Percentiles rank a stretch among this genome's conserved stretches.
Conservation (phyloP, 1,139 yeast species). For the Pichia sp. region DNA sequence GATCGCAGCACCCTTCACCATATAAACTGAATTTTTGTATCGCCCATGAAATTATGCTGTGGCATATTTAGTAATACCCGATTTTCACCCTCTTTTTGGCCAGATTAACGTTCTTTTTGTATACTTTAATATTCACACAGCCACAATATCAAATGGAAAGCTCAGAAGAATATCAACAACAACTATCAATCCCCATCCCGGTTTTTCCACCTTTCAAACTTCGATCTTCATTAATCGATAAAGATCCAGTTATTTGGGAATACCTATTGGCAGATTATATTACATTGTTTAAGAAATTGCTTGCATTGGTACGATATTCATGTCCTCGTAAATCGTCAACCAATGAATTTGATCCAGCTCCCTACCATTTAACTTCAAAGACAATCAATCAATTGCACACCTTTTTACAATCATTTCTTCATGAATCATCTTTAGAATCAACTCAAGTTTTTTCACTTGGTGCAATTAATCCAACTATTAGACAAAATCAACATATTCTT, state of each 20-base stretch:
- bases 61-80: too few relatives aligned
- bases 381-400: slow-evolving; percentile 53
- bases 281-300: slow-evolving; percentile 40
- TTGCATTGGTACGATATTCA: slow-evolving; percentile 20
- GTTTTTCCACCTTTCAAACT: slow-evolving; percentile 68
- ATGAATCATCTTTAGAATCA: slow-evolving; percentile 55
- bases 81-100: not conserved
- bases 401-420: slow-evolving; percentile 50
- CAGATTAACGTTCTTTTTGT: too few relatives aligned
- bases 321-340: not conserved
- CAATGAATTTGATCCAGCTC: not conserved
- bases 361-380: slow-evolving; percentile 37
- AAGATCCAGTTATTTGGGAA: slow-evolving; percentile 78
- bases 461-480: slow-evolving; percentile 61
- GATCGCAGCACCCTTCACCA: too few relatives aligned
- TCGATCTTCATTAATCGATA: slow-evolving; percentile 66
- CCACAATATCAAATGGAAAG: not conserved
- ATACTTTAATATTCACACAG: not conserved
- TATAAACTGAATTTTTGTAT: not conserved
- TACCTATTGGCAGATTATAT: slow-evolving; percentile 62
- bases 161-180: slow-evolving; percentile 1
- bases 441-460: slow-evolving; percentile 60
- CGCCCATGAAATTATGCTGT: not conserved
- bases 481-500: slow-evolving; percentile 42
- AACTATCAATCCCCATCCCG: slow-evolving; percentile 46